phyloP scores from a whole-genome alignment of 2,329 filamentous ascomycete genomes.

The Pestalotiopsis sp. region DNA sequence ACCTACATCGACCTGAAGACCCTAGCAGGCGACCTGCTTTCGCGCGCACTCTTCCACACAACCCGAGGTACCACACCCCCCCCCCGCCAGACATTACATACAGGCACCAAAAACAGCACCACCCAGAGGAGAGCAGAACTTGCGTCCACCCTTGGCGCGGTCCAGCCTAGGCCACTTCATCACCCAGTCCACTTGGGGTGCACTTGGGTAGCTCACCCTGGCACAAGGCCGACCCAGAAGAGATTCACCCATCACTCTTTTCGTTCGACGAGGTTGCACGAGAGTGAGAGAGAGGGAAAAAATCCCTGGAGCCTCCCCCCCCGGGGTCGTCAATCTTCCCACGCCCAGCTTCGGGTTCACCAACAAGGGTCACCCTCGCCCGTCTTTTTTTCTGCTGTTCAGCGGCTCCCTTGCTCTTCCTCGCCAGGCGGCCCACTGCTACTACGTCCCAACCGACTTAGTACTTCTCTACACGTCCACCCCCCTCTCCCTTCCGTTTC shows the following conservation, averaged over 20 bases:
- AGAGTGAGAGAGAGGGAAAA: neutral
- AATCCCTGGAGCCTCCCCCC: neutral
- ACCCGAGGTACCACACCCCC: slow-evolving; percentile 21
- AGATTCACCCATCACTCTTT: neutral
- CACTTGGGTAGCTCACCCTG: neutral
- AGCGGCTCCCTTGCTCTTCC: neutral
- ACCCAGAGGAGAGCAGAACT: neutral
- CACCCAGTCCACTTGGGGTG: neutral
- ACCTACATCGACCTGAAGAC: neutral
- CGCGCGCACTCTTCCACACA: neutral
- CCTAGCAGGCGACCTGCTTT: neutral
- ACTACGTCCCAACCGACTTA: slow-evolving; percentile 22
- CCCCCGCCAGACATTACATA: slow-evolving; percentile 17
- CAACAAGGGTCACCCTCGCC: neutral
- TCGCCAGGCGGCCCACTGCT: slow-evolving; percentile 19
- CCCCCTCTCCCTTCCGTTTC: slow-evolving; percentile 33
- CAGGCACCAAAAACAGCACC: neutral
- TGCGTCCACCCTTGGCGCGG: neutral
- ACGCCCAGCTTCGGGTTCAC: neutral
- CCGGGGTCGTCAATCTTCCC: neutral
- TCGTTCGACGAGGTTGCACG: neutral
- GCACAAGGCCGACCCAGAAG: neutral
- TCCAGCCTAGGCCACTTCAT: neutral
- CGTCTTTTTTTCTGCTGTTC: neutral
- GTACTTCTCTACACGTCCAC: slow-evolving; percentile 34